Evolutionary conservation across 306 rosid species (phyloP).

Genomic region (Pyrus communis): DNA sequence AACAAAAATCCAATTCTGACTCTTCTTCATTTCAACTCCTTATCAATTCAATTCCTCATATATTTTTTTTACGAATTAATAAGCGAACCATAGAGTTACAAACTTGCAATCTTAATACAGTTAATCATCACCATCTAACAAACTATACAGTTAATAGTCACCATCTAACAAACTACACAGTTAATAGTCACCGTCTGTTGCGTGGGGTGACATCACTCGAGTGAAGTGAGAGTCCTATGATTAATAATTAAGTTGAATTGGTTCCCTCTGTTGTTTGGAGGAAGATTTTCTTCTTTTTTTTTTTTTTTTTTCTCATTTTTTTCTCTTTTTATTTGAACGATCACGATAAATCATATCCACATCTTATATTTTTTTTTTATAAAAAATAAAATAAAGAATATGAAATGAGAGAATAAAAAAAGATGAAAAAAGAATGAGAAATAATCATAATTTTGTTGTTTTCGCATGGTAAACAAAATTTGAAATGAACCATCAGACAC

Average conservation of each 20-base stretch:
- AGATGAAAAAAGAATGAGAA: fast-evolving
- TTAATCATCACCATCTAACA: background rate
- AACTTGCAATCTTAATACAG: background rate
- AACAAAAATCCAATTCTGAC: too few species aligned
- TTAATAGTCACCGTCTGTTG: background rate
- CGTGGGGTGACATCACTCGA: background rate
- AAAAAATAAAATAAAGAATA: fast-evolving
- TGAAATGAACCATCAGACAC: background rate
- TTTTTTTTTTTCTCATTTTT: fast-evolving
- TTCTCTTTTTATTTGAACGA: fast-evolving
- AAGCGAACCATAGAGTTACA: too few species aligned
- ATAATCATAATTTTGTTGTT: background rate
- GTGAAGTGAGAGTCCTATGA: background rate
- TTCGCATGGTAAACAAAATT: background rate
- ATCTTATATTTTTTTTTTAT: too few species aligned
- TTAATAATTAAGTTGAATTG: background rate
- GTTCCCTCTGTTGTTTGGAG: background rate
- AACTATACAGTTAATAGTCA: background rate
- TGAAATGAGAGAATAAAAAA: fast-evolving
- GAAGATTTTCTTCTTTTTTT: too few species aligned
- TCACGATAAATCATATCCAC: fast-evolving
- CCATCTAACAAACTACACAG: background rate
- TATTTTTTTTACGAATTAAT: too few species aligned
- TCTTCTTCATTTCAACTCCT: too few species aligned
- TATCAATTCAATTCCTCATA: too few species aligned